Conservation (phyloP, 2,329 filamentous ascomycete species). For the Ceratocystis papillata region DNA sequence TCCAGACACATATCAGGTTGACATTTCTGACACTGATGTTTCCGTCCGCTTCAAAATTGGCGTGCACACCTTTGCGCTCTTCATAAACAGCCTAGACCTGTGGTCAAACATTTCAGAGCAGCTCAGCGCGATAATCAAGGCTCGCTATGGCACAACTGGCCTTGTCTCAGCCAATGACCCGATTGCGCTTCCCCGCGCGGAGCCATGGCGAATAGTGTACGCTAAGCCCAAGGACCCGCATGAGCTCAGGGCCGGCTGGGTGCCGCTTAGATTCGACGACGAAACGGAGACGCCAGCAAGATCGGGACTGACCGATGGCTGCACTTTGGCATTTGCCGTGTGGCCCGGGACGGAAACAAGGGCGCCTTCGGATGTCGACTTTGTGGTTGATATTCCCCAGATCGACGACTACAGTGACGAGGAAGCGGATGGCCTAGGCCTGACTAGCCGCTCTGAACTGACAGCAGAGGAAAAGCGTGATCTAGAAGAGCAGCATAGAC, state of each 20-base stretch:
- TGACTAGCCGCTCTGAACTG: not conserved
- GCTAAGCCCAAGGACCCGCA: constrained; percentile 37
- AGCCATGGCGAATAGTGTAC: constrained; percentile 37
- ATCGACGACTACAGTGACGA: constrained; percentile 37
- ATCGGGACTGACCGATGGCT: constrained; percentile 39
- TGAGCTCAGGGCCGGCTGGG: constrained; percentile 43
- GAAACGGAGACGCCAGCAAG: constrained; percentile 36
- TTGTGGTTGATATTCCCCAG: constrained; percentile 39
- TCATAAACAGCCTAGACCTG: constrained; percentile 47
- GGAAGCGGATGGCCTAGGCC: constrained; percentile 21
- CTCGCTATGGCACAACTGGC: constrained; percentile 44
- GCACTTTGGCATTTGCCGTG: constrained; percentile 39
- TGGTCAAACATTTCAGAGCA: constrained; percentile 48
- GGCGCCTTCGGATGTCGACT: constrained; percentile 34
- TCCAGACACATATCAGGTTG: not conserved
- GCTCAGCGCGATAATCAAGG: constrained; percentile 47
- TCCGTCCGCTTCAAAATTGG: constrained; percentile 65
- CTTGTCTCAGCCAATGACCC: constrained; percentile 34
- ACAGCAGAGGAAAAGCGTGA: not conserved
- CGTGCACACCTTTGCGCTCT: constrained; percentile 58
- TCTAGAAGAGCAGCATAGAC: not conserved
- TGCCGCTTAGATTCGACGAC: constrained; percentile 32
- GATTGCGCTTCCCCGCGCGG: constrained; percentile 32
- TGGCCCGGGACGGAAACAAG: constrained; percentile 34
- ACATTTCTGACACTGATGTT: constrained; percentile 35